Evolutionary conservation across 2,329 filamentous ascomycete genomes (phyloP).

Genomic region (Ceratocystis lukuohia): DNA sequence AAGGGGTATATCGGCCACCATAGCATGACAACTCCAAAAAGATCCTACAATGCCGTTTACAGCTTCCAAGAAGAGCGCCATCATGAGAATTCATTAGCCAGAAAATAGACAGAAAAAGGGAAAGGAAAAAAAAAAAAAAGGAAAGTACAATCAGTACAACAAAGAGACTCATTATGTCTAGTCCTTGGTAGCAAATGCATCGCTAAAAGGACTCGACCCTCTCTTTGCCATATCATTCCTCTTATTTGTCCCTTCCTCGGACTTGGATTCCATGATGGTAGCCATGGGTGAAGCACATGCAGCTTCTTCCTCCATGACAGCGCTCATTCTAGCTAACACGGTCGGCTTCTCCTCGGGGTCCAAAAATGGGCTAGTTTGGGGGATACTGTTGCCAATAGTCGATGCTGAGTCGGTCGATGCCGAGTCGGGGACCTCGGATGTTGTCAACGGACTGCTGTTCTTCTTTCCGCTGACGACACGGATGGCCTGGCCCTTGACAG

Average conservation of each 20-base stretch:
- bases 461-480: constrained; percentile 41
- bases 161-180: constrained; percentile 21
- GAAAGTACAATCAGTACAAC: neutral
- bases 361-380: constrained; percentile 38
- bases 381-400: neutral
- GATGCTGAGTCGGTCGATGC: neutral
- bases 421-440: neutral
- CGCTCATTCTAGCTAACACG: constrained; percentile 38
- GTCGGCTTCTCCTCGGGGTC: constrained; percentile 35
- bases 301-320: constrained; percentile 42
- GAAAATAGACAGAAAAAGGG: constrained; percentile 5
- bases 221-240: constrained; percentile 24
- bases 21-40: constrained; percentile 3
- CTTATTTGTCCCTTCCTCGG: constrained; percentile 25
- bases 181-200: constrained; percentile 44
- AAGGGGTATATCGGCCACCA: constrained; percentile 1
- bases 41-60: neutral
- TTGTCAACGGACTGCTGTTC: constrained; percentile 16
- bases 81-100: constrained; percentile 7
- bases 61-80: neutral
- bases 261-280: constrained; percentile 22
- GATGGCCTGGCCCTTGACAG: constrained; percentile 46
- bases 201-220: constrained; percentile 41
- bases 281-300: constrained; percentile 28
- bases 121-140: neutral